Percentiles rank a stretch among this genome's conserved stretches.
Conservation (phyloP, 768 basidiomycete species). For the Psilocybe cubensis region DNA sequence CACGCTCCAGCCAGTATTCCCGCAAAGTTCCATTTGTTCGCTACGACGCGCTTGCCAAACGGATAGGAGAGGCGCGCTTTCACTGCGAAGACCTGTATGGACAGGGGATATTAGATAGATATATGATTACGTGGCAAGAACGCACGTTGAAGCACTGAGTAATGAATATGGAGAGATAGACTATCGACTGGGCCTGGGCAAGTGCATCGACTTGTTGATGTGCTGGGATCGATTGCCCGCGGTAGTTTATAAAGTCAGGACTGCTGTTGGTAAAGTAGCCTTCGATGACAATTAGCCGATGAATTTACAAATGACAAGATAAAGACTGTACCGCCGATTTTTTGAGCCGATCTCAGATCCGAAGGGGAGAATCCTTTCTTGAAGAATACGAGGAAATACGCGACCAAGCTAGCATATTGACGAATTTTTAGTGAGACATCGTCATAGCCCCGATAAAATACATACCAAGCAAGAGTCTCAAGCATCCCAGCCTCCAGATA, state of each 20-base stretch:
- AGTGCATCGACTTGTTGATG: conserved; percentile 59
- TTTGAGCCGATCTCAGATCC: conserved; percentile 57
- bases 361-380: conserved; percentile 63
- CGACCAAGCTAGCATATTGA: conserved; percentile 44
- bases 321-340: conserved; percentile 33
- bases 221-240: conserved; percentile 49
- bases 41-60: conserved; percentile 59
- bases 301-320: background rate
- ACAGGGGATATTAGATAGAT: background rate
- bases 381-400: conserved; percentile 70
- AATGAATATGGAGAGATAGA: conserved; percentile 70
- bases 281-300: conserved; percentile 19
- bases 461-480: conserved; percentile 59
- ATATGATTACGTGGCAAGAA: background rate
- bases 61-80: conserved; percentile 66
- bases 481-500: conserved; percentile 70
- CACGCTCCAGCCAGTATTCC: conserved; percentile 65
- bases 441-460: background rate
- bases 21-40: conserved; percentile 66
- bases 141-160: conserved; percentile 70
- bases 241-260: conserved; percentile 57
- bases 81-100: conserved; percentile 60
- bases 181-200: conserved; percentile 64
- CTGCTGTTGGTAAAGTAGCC: conserved; percentile 52
- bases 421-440: background rate